phyloP scores from a whole-genome alignment of 192 early-diverging fungal species.

The Backusella tarrabulga region DNA sequence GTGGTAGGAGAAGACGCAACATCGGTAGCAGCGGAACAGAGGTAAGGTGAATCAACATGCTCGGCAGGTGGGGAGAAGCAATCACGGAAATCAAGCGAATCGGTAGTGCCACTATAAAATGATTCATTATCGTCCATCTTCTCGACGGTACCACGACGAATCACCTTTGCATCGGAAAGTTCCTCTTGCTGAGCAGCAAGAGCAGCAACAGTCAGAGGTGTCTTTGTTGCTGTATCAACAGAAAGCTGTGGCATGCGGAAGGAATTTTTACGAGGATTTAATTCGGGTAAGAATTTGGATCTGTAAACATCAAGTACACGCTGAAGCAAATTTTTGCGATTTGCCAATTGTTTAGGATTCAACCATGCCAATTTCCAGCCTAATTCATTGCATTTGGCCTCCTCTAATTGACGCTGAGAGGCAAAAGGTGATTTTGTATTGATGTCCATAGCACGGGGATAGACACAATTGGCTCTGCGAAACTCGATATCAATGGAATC shows the following conservation, averaged over 20 bases:
- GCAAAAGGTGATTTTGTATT: conserved; percentile 20
- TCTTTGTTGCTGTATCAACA: background rate
- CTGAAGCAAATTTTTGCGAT: conserved; percentile 31
- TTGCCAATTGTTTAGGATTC: conserved; percentile 25
- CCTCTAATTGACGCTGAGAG: conserved; percentile 39
- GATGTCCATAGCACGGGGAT: conserved; percentile 40
- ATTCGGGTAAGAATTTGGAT: conserved; percentile 22
- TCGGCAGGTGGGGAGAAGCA: conserved; percentile 30
- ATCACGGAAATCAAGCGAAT: conserved; percentile 16
- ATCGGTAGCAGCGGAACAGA: background rate
- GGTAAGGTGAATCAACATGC: background rate
- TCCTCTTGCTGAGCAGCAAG: conserved; percentile 26
- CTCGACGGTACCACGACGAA: background rate
- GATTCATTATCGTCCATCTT: conserved; percentile 17
- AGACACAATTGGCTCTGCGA: conserved; percentile 54
- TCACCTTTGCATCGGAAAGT: background rate
- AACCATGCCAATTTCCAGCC: conserved; percentile 60
- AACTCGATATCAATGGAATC: conserved; percentile 42
- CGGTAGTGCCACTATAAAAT: conserved; percentile 16
- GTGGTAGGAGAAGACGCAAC: background rate
- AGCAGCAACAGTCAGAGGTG: conserved; percentile 21
- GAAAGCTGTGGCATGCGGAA: conserved; percentile 7
- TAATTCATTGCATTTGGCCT: conserved; percentile 53
- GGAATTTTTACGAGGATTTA: conserved; percentile 18
- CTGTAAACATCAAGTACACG: conserved; percentile 36